phyloP scores from a whole-genome alignment of 306 rosid genomes.

The Delonix regia region DNA sequence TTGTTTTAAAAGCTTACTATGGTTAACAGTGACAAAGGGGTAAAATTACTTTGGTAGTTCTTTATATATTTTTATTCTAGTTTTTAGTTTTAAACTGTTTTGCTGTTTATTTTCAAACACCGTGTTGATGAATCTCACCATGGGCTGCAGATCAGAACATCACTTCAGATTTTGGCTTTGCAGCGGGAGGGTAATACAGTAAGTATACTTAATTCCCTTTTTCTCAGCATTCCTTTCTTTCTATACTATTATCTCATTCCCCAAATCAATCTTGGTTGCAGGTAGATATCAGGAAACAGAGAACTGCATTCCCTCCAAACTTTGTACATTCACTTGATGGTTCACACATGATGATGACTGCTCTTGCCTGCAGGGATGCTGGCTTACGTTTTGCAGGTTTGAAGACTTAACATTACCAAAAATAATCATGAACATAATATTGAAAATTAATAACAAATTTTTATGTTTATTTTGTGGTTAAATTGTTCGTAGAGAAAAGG shows the following conservation, averaged over 20 bases:
- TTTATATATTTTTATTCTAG: not conserved
- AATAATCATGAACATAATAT: slow-evolving; percentile 12
- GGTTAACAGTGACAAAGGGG: not conserved
- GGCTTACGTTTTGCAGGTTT: slow-evolving; percentile 91
- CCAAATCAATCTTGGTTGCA: slow-evolving; percentile 33
- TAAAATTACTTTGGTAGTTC: not conserved
- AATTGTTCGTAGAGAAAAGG: too few species aligned
- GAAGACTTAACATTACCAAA: slow-evolving; percentile 4
- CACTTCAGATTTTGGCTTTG: slow-evolving; percentile 85
- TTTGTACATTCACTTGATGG: slow-evolving; percentile 86
- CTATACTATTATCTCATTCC: slow-evolving; percentile 7
- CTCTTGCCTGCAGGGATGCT: slow-evolving; percentile 81
- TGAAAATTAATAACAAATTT: too few species aligned
- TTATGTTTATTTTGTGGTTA: too few species aligned
- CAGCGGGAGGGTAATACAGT: slow-evolving; percentile 69
- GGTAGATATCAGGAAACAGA: slow-evolving; percentile 77
- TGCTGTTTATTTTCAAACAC: not conserved
- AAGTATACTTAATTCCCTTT: slow-evolving; percentile 31
- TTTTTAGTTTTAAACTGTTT: not conserved
- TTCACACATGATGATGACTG: slow-evolving; percentile 94
- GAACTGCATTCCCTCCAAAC: slow-evolving; percentile 90
- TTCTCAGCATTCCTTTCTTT: slow-evolving; percentile 24
- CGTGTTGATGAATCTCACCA: slow-evolving; percentile 35
- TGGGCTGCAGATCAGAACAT: slow-evolving; percentile 70
- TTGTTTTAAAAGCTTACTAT: not conserved